Percentiles rank a stretch among this genome's conserved stretches.
phyloP scores from a whole-genome alignment of 495 filamentous ascomycete genomes.

The Stereocaulon alpinum region DNA sequence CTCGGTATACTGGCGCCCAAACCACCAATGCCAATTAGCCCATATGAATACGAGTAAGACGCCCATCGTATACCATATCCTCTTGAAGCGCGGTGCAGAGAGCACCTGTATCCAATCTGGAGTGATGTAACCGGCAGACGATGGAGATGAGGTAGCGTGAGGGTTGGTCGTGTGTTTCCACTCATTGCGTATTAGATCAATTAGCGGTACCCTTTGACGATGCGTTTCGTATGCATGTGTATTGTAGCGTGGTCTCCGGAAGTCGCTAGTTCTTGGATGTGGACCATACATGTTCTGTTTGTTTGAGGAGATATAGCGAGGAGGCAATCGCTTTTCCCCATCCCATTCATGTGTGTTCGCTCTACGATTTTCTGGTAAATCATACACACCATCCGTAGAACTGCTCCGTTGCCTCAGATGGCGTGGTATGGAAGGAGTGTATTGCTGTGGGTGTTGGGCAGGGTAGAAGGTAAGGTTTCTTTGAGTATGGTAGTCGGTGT shows the following conservation, averaged over 20 bases:
- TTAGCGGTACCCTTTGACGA: slow-evolving; percentile 29
- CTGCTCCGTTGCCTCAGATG: not conserved
- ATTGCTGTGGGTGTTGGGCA: not conserved
- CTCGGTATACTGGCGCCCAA: slow-evolving; percentile 35
- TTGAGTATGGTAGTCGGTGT: slow-evolving; percentile 15
- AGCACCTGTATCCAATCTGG: slow-evolving; percentile 24
- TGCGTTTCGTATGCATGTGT: slow-evolving; percentile 17
- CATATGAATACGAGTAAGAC: slow-evolving; percentile 30
- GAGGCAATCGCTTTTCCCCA: not conserved
- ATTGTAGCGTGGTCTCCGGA: slow-evolving; percentile 10
- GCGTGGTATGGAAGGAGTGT: not conserved
- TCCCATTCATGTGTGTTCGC: slow-evolving; percentile 4
- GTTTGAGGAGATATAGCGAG: not conserved
- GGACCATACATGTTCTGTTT: slow-evolving; percentile 3
- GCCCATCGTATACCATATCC: slow-evolving; percentile 37
- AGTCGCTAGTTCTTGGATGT: not conserved
- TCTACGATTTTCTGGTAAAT: slow-evolving; percentile 8
- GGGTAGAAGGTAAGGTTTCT: slow-evolving; percentile 14
- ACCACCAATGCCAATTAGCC: slow-evolving; percentile 32
- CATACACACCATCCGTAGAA: slow-evolving; percentile 8
- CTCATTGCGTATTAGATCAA: slow-evolving; percentile 38
- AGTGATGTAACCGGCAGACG: slow-evolving; percentile 22
- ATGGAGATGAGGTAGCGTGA: slow-evolving; percentile 23
- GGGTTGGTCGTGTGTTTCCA: slow-evolving; percentile 29
- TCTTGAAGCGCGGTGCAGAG: slow-evolving; percentile 38